A percentile compares a stretch with the other conserved stretches of the same genome.
Conservation (phyloP, 2,329 filamentous ascomycete species). For the Neocatenulostroma microsporum region DNA sequence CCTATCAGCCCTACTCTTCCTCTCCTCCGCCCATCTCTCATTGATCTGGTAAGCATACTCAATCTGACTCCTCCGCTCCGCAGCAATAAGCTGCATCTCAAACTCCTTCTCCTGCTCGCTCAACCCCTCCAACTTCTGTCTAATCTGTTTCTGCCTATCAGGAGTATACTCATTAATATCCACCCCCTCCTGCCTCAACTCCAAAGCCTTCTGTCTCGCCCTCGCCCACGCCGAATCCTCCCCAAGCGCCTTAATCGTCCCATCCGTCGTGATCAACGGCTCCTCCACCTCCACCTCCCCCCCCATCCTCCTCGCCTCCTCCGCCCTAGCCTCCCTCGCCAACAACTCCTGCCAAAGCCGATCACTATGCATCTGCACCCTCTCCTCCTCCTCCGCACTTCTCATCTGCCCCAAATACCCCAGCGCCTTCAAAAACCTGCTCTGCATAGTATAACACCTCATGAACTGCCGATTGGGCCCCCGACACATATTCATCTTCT, state of each 20-base stretch:
- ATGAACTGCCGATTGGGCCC: constrained; percentile 70
- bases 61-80: constrained; percentile 54
- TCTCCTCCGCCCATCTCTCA: constrained; percentile 50
- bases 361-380: constrained; percentile 92
- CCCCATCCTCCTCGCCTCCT: constrained; percentile 56
- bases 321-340: constrained; percentile 67
- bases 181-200: constrained; percentile 34
- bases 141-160: constrained; percentile 50
- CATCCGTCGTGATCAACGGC: constrained; percentile 40
- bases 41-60: constrained; percentile 52
- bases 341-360: constrained; percentile 81
- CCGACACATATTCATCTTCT: constrained; percentile 71
- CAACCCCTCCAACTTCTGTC: constrained; percentile 33
- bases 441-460: constrained; percentile 82
- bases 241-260: constrained; percentile 22
- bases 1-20: constrained; percentile 47
- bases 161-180: constrained; percentile 48
- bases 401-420: constrained; percentile 70
- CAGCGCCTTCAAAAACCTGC: constrained; percentile 81
- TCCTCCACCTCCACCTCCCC: constrained; percentile 51
- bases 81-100: constrained; percentile 57
- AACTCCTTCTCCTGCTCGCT: constrained; percentile 46
- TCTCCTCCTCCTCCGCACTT: constrained; percentile 63
- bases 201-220: constrained; percentile 18
- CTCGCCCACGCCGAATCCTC: constrained; percentile 25